These are phyloP conservation scores for Sphaerulina vaccinii DNA, from an alignment of 2,329 filamentous ascomycete genomes.

Conservation along the genomic window DNA sequence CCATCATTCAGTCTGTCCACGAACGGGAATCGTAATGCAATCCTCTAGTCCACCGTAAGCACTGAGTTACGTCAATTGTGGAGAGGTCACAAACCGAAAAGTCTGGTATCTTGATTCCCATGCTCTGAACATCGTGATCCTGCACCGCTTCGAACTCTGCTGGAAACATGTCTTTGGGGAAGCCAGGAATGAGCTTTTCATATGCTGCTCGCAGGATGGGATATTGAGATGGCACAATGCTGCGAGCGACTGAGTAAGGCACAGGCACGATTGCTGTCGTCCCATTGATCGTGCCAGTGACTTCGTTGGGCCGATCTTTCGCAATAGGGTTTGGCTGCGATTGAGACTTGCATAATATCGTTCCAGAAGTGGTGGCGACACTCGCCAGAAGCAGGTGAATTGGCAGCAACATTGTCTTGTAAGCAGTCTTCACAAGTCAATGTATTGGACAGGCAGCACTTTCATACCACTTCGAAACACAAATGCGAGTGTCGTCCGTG, in stretches of 20 bases:
- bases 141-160: slow-evolving; percentile 16
- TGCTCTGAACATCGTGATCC: slow-evolving; percentile 14
- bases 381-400: too few relatives aligned
- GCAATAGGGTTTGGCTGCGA: slow-evolving; percentile 22
- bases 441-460: too few relatives aligned
- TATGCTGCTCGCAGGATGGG: slow-evolving; percentile 18
- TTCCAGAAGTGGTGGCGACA: too few relatives aligned
- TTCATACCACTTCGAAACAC: too few relatives aligned
- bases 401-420: too few relatives aligned
- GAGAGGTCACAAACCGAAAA: slow-evolving; percentile 3
- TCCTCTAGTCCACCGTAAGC: not conserved
- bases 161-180: slow-evolving; percentile 19
- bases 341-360: too few relatives aligned
- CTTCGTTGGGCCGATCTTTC: slow-evolving; percentile 10
- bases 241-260: slow-evolving; percentile 15
- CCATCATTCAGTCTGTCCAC: slow-evolving; percentile 21
- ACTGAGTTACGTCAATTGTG: not conserved
- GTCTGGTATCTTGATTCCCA: slow-evolving; percentile 15
- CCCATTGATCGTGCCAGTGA: slow-evolving; percentile 23
- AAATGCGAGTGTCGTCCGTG: too few relatives aligned
- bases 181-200: slow-evolving; percentile 11
- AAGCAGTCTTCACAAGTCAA: too few relatives aligned
- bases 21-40: slow-evolving; percentile 14
- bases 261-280: slow-evolving; percentile 23
- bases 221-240: slow-evolving; percentile 19